These are phyloP conservation scores for Nicotiana obtusifolia DNA, from an alignment of 257 asterid species.

Conservation along the genomic window DNA sequence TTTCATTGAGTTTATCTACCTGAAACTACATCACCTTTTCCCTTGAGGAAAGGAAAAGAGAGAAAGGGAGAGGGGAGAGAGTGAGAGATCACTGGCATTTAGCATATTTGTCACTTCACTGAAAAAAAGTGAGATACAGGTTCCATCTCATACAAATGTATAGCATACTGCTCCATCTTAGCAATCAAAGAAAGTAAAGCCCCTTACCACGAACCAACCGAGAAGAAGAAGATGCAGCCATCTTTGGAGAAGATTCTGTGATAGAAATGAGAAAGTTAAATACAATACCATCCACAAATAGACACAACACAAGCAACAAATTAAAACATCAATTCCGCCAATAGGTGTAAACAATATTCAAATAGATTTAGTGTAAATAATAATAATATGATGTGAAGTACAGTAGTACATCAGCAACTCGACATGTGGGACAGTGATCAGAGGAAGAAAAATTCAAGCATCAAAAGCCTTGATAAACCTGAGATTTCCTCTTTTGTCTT, in stretches of 20 bases:
- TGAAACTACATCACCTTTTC: not conserved
- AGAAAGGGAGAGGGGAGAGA: not conserved
- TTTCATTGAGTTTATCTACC: not conserved
- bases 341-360: not conserved
- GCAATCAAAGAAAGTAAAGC: not conserved
- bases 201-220: conserved; percentile 9
- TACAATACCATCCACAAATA: not conserved
- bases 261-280: not conserved
- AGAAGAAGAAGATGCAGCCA: conserved; percentile 18
- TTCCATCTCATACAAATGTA: not conserved
- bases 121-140: not conserved
- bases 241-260: not conserved
- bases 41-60: not conserved
- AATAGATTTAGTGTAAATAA: not conserved
- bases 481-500: not conserved
- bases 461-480: not conserved
- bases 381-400: not conserved
- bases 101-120: not conserved
- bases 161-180: not conserved
- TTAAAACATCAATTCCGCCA: not conserved
- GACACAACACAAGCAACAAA: not conserved
- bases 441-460: not conserved
- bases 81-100: not conserved
- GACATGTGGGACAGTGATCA: not conserved
- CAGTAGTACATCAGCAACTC: not conserved